Base-by-base conservation (phyloP, 2,329 filamentous ascomycete species). In the Colletotrichum neosansevieriae region DNA sequence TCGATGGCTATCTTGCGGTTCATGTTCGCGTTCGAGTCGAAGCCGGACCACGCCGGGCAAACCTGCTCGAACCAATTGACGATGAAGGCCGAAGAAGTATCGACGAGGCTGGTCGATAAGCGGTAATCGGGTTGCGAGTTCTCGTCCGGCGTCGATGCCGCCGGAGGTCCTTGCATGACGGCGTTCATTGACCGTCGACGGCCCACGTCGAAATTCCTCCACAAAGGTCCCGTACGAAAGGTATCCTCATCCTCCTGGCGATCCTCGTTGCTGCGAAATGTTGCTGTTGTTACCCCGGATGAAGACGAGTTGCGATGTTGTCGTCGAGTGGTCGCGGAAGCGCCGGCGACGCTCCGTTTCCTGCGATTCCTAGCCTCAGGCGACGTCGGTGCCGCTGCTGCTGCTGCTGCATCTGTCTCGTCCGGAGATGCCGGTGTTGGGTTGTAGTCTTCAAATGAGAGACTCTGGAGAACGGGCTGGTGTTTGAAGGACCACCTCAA, bases 401-500 rank as follows among this genome's bases (percentile, higher is more conserved):
- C 21, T 21, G 11, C 17, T 1, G 63, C 11, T 4, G 17, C 19
- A 3, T 53, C 9, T 24, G 24, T n/a, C 17, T 47, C 49, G 21
- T 24, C 49, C 4, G 51, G 17, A 1, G 54, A 57, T 2, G 12
- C 45, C 13, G 45, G n/a, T 11, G 63, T 34, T 1, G 21, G 13
- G 12, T 36, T 58, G 40, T 57, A 45, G 21, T 51, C 51, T 19
- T 61, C 34, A 17, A 58, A 44, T 1, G 60, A 61, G 34, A 61
- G n/a, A 29, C 34, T 49, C 15, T 59, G 65, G 12, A 65, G 49
- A 3, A 54, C 47, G 9, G 65, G 65, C 9, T 81, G 79, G 63
- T 82, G 78, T 50, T 82, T 82, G 69, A 79, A 81, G 0, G 80
- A 81, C 80, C 80, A 82, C 42, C 78, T 79, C 50, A 81, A 75